These are phyloP conservation scores for Diaporthe nobilis DNA, from an alignment of 2,329 filamentous ascomycete genomes.

Conservation along the genomic window DNA sequence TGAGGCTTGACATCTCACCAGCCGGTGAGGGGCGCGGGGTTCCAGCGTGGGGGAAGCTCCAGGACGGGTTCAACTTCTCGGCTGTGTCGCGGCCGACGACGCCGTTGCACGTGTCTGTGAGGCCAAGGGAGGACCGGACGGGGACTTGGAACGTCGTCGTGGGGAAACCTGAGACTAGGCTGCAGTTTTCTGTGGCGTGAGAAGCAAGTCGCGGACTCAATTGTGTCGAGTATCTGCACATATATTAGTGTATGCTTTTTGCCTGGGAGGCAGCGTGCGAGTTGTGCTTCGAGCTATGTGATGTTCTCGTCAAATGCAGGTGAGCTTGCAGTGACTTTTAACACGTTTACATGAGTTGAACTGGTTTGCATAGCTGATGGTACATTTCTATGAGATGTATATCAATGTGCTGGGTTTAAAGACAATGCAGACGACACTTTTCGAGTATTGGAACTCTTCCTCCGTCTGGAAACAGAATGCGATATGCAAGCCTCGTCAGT, in stretches of 20 bases:
- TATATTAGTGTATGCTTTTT: neutral
- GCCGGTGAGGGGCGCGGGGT: neutral
- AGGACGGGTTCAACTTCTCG: neutral
- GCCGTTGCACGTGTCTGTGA: slow-evolving; percentile 1
- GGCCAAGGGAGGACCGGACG: neutral
- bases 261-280: too few species aligned
- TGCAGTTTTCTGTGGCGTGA: slow-evolving; percentile 32
- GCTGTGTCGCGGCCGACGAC: neutral
- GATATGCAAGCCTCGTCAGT: too few species aligned
- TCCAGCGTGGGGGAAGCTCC: neutral
- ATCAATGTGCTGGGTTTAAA: neutral
- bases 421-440: too few species aligned
- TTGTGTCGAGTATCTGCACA: neutral
- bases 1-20: slow-evolving; percentile 45
- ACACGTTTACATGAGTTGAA: neutral
- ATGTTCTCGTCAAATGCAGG: too few species aligned
- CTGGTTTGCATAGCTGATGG: neutral
- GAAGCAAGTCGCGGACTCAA: rapidly evolving
- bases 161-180: slow-evolving; percentile 6
- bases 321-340: neutral
- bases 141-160: slow-evolving; percentile 12
- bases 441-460: too few species aligned
- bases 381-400: neutral
- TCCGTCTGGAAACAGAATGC: too few species aligned
- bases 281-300: neutral